phyloP scores from a whole-genome alignment of 1,284 basidiomycete genomes.

The Pholiota adiposa region DNA sequence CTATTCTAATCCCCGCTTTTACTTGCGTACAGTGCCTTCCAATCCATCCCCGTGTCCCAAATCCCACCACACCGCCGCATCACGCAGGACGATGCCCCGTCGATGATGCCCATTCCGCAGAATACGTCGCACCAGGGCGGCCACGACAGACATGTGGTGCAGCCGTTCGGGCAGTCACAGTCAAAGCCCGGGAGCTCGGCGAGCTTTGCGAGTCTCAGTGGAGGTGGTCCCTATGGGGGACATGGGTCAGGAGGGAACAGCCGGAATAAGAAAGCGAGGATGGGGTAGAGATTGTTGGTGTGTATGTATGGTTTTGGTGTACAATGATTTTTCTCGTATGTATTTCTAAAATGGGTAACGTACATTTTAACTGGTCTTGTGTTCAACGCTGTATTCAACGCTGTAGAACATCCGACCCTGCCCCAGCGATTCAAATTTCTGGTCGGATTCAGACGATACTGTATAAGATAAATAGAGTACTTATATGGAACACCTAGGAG shows the following conservation, averaged over 20 bases:
- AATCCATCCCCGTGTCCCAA: conserved; percentile 55
- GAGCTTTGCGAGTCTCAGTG: conserved; percentile 37
- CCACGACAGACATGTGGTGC: conserved; percentile 23
- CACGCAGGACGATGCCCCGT: conserved; percentile 78
- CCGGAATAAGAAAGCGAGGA: conserved; percentile 26
- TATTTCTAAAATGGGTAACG: too few relatives aligned
- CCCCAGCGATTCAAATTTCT: too few relatives aligned
- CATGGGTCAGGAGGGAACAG: conserved; percentile 15
- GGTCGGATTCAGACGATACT: too few relatives aligned
- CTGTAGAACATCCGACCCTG: too few relatives aligned
- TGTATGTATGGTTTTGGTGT: too few relatives aligned
- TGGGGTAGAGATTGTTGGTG: conserved; percentile 12
- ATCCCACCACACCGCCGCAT: conserved; percentile 75
- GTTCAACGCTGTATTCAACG: too few relatives aligned
- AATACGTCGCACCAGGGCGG: conserved; percentile 41
- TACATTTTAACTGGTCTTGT: too few relatives aligned
- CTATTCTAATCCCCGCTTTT: background rate
- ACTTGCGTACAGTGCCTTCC: conserved; percentile 59
- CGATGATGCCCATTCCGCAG: conserved; percentile 67
- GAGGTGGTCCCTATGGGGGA: conserved; percentile 31
- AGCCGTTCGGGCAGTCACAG: conserved; percentile 42
- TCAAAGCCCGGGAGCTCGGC: conserved; percentile 47
- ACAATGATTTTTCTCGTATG: too few relatives aligned
- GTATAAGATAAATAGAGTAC: too few relatives aligned
- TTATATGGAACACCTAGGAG: too few relatives aligned